Percentiles rank a stretch among this genome's conserved stretches.
These are phyloP conservation scores for Pestalotiopsis sp. DNA, from an alignment of 2,329 filamentous ascomycete species.

Conservation along the genomic window DNA sequence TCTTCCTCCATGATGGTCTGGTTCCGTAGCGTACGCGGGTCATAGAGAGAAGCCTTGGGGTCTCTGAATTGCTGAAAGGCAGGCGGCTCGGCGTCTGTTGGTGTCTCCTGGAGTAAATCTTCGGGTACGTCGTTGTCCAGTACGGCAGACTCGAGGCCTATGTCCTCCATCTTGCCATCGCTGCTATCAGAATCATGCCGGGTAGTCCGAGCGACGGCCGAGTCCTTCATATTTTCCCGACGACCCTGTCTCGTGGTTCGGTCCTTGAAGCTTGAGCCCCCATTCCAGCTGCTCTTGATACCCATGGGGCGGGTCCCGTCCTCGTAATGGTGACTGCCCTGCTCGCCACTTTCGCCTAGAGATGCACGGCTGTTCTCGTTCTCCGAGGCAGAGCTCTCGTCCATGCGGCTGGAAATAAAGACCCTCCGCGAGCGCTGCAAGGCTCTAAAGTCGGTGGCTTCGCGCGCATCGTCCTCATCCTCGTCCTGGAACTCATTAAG, in stretches of 20 bases:
- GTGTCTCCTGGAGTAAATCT: constrained; percentile 58
- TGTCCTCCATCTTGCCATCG: constrained; percentile 78
- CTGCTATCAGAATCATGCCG: constrained; percentile 34
- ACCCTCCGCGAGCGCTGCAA: constrained; percentile 87
- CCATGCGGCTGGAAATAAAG: constrained; percentile 80
- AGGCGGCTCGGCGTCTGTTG: constrained; percentile 56
- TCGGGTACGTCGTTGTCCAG: constrained; percentile 61
- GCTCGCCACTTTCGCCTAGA: constrained; percentile 55
- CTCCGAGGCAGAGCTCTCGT: constrained; percentile 83
- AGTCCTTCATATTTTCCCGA: constrained; percentile 39
- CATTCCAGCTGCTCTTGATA: constrained; percentile 68
- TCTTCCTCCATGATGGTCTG: constrained; percentile 40
- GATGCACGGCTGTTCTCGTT: constrained; percentile 64
- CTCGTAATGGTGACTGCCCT: constrained; percentile 44
- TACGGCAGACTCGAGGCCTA: constrained; percentile 74
- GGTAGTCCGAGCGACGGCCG: constrained; percentile 25
- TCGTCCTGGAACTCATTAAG: constrained; percentile 90
- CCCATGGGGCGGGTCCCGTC: constrained; percentile 51
- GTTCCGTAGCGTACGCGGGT: constrained; percentile 42
- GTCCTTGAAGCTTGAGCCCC: constrained; percentile 46
- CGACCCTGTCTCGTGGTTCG: constrained; percentile 41
- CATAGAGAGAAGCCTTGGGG: constrained; percentile 45
- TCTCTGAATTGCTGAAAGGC: constrained; percentile 63
- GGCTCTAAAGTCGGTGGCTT: constrained; percentile 92
- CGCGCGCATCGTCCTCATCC: constrained; percentile 89